Evolutionary conservation across 768 basidiomycete species (phyloP), one percentile per base, ranked within the genome.

Genomic region (Suillus tomentosus): DNA sequence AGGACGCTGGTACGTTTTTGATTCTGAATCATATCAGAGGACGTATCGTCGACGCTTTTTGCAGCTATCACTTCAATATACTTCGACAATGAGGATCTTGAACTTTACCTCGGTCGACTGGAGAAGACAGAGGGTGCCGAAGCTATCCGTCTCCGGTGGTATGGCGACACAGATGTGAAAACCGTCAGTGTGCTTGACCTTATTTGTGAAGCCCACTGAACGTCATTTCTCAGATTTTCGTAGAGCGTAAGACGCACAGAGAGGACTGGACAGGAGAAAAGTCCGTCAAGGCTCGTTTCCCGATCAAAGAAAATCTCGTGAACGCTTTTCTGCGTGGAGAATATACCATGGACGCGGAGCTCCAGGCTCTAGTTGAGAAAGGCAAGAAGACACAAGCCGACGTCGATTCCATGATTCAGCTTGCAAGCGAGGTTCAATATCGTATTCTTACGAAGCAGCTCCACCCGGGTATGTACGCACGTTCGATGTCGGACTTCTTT

Each of bases 191-290:
- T 48, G 22, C 10, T 27, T 61, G 53, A 40, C n/a, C 47, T 60
- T 3, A 8, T 55, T 51, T 39, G 13, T 36, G 19, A 36, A 37
- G 2, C 11, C 58, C 60, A 37, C 48, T 59, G 47, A 40, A 66
- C 66, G 31, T 43, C 55, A 88, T 17, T 89, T 7, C 14, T 8
- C 69, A 92, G 89, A 92, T 94, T 45, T 94, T 92, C 68, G 89
- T 94, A 22, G 92, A 94, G 77, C 90, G 92, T 48, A 94, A 94
- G 77, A 94, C 92, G 0, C 92, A 99, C 74, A 87, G 95, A 62
- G 97, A 99, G 77, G 97, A 99, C 72, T 99, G 97, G 97, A 99
- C 96, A 0, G 97, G 97, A 40, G 96, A 99, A 77, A 98, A 98
- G 77, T 95, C 94, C 11, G 96, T 99, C 73, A 99, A 98, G 77